phyloP scores from a whole-genome alignment of 169 alveolate species.

The Babesia ovis region DNA sequence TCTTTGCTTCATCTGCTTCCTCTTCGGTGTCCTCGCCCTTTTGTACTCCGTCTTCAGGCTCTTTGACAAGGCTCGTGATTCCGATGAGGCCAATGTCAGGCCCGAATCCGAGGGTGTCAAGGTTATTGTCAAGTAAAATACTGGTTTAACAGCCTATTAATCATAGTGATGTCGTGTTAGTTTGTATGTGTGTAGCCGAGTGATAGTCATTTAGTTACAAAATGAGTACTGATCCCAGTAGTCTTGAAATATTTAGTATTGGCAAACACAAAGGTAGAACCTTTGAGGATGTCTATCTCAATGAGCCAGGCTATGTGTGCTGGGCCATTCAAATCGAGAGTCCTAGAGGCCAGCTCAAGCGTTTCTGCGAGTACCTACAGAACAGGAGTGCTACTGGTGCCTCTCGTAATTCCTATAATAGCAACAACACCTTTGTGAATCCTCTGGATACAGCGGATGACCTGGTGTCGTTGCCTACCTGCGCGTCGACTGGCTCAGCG shows the following conservation, averaged over 20 bases:
- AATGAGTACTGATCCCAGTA: neutral
- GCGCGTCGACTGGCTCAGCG: neutral
- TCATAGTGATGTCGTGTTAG: neutral
- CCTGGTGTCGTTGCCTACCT: too few species aligned
- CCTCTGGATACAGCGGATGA: too few species aligned
- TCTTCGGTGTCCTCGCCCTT: constrained; percentile 44
- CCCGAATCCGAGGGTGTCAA: neutral
- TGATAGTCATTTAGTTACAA: neutral
- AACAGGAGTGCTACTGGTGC: constrained; percentile 27
- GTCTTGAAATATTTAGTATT: constrained; percentile 44
- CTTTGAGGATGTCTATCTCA: constrained; percentile 71
- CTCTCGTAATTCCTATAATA: too few species aligned
- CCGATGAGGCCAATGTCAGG: constrained; percentile 2
- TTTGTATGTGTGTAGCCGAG: constrained; percentile 6
- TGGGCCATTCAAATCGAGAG: constrained; percentile 69
- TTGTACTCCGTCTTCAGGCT: constrained; percentile 55
- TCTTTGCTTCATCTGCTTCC: constrained; percentile 38
- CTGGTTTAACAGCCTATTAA: neutral
- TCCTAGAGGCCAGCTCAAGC: constrained; percentile 66
- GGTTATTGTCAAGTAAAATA: constrained; percentile 18
- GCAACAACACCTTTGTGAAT: too few species aligned
- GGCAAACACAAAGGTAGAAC: constrained; percentile 77
- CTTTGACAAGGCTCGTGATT: constrained; percentile 42
- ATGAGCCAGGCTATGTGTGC: constrained; percentile 62
- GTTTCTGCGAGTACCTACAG: constrained; percentile 59